These are phyloP conservation scores for Keithomyces neogunnii DNA, from an alignment of 2,329 filamentous ascomycete genomes.

Conservation along the genomic window DNA sequence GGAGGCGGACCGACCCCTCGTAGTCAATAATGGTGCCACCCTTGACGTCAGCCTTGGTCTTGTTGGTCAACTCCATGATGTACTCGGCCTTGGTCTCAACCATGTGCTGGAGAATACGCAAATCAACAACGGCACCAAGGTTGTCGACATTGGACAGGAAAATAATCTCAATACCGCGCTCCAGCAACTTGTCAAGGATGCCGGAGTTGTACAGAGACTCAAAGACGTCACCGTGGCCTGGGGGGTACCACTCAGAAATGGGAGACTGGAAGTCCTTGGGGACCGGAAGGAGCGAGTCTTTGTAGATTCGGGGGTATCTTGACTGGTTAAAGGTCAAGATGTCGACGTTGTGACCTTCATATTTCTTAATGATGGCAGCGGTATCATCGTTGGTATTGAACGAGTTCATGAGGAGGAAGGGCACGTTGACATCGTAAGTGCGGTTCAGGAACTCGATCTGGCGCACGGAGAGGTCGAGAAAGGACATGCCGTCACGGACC, in stretches of 20 bases:
- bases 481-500: slow-evolving; percentile 99
- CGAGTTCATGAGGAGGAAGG: slow-evolving; percentile 99
- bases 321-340: slow-evolving; percentile 99
- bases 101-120: slow-evolving; percentile 99
- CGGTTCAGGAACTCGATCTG: slow-evolving; percentile 99
- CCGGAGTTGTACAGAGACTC: slow-evolving; percentile 99
- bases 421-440: slow-evolving; percentile 94
- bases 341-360: slow-evolving; percentile 99
- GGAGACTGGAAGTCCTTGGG: slow-evolving; percentile 82
- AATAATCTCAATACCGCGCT: slow-evolving; percentile 92
- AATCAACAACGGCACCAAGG: slow-evolving; percentile 92
- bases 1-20: slow-evolving; percentile 89
- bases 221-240: slow-evolving; percentile 98
- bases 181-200: slow-evolving; percentile 91
- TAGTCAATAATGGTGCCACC: slow-evolving; percentile 99
- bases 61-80: slow-evolving; percentile 99
- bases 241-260: slow-evolving; percentile 97
- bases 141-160: slow-evolving; percentile 99
- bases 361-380: slow-evolving; percentile 99
- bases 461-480: slow-evolving; percentile 95
- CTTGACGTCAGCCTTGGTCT: slow-evolving; percentile 99
- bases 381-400: slow-evolving; percentile 99
- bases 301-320: slow-evolving; percentile 92
- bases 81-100: slow-evolving; percentile 95
- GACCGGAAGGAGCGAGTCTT: slow-evolving; percentile 94